Evolutionary conservation across 192 early-diverging fungal genomes (phyloP).

Genomic region (Entophlyctis luteolus): DNA sequence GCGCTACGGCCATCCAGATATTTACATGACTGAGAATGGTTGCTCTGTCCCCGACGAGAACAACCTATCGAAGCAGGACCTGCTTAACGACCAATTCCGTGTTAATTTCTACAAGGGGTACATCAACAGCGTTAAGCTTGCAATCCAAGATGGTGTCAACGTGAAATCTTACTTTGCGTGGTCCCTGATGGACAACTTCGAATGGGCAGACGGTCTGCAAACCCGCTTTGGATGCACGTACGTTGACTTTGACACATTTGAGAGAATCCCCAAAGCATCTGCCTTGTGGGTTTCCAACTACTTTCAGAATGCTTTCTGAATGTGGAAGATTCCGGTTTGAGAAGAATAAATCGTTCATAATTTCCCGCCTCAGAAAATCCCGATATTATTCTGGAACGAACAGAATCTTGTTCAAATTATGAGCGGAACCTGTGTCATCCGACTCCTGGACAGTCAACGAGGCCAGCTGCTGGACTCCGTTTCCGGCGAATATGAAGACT

Average conservation of each 20-base stretch:
- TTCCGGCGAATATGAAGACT: conserved; percentile 59
- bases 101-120: conserved; percentile 37
- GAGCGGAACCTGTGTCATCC: too few species aligned
- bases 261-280: conserved; percentile 33
- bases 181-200: conserved; percentile 43
- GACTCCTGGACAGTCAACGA: conserved; percentile 52
- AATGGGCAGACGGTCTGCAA: conserved; percentile 33
- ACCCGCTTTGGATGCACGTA: conserved; percentile 35
- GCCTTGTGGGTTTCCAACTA: conserved; percentile 1
- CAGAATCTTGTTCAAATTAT: too few species aligned
- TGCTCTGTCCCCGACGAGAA: background rate
- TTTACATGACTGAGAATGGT: conserved; percentile 13
- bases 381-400: too few species aligned
- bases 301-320: too few species aligned
- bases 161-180: conserved; percentile 34
- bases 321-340: too few species aligned
- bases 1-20: background rate
- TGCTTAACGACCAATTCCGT: conserved; percentile 17
- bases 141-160: conserved; percentile 19
- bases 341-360: too few species aligned
- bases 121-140: conserved; percentile 22
- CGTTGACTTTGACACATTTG: conserved; percentile 37
- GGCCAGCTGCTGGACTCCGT: conserved; percentile 50
- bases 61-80: background rate
- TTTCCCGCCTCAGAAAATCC: too few species aligned